These are phyloP conservation scores for Crithidia brevicula DNA, from an alignment of 208 protist genomes.

Conservation along the genomic window DNA sequence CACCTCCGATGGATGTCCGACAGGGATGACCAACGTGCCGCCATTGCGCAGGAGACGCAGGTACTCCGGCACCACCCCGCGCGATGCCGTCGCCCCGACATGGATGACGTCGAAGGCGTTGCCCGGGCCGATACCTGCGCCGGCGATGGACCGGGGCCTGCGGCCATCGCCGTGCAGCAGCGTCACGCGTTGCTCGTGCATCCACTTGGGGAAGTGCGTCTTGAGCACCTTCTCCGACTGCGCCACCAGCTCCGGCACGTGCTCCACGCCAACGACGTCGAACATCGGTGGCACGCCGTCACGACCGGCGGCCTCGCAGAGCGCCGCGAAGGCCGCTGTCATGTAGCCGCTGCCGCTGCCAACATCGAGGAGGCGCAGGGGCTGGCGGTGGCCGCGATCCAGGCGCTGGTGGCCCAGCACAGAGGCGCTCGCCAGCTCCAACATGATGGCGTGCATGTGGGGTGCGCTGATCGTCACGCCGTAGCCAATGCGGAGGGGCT, in stretches of 20 bases:
- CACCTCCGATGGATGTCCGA: conserved; percentile 52
- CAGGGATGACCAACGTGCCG: conserved; percentile 78
- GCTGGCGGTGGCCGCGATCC: conserved; percentile 8
- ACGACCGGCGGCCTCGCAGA: conserved; percentile 47
- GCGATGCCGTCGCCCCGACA: conserved; percentile 74
- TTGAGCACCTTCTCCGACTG: conserved; percentile 42
- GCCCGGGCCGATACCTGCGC: not conserved
- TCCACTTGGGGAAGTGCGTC: conserved; percentile 49
- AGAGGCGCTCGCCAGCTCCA: conserved; percentile 71
- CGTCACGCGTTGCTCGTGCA: conserved; percentile 40
- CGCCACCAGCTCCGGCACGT: conserved; percentile 62
- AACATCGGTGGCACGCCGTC: conserved; percentile 25
- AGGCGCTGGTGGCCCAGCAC: conserved; percentile 24
- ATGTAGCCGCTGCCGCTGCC: conserved; percentile 92
- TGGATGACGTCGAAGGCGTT: conserved; percentile 84
- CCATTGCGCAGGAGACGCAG: conserved; percentile 50
- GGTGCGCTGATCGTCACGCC: conserved; percentile 89
- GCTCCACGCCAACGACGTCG: conserved; percentile 80
- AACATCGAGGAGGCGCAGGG: conserved; percentile 71
- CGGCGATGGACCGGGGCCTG: conserved; percentile 28
- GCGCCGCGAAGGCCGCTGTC: conserved; percentile 68
- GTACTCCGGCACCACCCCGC: conserved; percentile 46
- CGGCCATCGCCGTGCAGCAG: conserved; percentile 78
- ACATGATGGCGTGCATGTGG: conserved; percentile 92
- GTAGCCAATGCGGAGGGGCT: conserved; percentile 81